Base-by-base conservation (phyloP, 2,329 filamentous ascomycete genomes). In the Davidsoniella eucalypti region DNA sequence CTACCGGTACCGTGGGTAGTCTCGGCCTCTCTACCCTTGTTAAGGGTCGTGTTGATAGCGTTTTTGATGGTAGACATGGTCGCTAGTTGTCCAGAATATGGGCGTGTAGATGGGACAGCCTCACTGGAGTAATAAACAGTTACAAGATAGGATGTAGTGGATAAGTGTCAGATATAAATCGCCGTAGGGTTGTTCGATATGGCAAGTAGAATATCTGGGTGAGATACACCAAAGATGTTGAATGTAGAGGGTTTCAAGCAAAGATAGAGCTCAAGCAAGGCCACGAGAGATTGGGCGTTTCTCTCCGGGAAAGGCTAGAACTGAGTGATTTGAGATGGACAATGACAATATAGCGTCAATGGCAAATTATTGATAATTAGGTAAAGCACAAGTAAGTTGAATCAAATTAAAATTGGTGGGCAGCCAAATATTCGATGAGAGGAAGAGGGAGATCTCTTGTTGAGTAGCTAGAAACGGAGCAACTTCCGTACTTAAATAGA, bases 61-160 rank as follows among this genome's bases (percentile, higher is more conserved):
- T 43, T 42, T 42, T 50, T 50, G 41, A 44, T 42, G 12, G 42
- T 40, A 25, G 48, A 23, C 14, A 23, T 36, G 42, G 41, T 44
- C 21, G 48, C 21, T 42, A 50, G 39, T 10, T 25, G 29, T 33
- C 6, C 29, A 9, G 29, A 12, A 10, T 33, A 9, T 9, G 29
- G 8, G 29, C 1, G 44, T 14, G 17, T n/a, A 23, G 29, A 26
- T 29, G 4, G 4, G 18, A 6, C 16, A 26, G 21, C n/a, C 25
- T 26, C 16, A 37, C 21, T 47, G 7, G 37, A 23, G 14, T 26
- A 3, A 23, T 29, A 29, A n/a, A 8, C 25, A 3, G 3, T 25
- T 17, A 4, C 40, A 25, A 26, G 26, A 14, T 29, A 42, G 18
- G 37, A n/a, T 49, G 39, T 37, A 18, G 10, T 12, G 5, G 21